Base-by-base conservation (phyloP, 306 rosid species). In the Cucurbita moschata region DNA sequence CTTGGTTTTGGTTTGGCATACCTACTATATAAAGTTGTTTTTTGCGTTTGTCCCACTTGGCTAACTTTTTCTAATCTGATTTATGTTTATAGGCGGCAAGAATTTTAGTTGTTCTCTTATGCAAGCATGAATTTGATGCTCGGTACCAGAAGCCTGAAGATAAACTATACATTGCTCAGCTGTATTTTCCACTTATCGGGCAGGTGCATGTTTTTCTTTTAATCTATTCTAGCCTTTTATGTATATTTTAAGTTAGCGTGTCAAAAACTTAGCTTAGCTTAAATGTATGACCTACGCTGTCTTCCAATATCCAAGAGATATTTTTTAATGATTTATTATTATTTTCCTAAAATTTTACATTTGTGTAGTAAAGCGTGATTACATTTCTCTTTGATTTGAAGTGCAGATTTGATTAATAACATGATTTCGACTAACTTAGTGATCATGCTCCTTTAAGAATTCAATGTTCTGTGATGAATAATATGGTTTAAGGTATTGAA, bases 81-180 rank as follows among this genome's bases (percentile, higher is more conserved):
- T 64, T n/a, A 19, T 79, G 55, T 72, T 71, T 83, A 74, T 65
- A 94, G 98, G 98, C 96, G 6, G 98, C 98, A 72, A 90, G 98
- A 86, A 81, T 89, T 71, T 76, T 94, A 81, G 98, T 94, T 69
- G 96, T 94, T 82, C 92, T 94, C 77, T 64, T 94, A 79, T 94
- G 98, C 88, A 94, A 94, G 82, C 98, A 94, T 79, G 98, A 89
- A 82, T 94, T 90, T 87, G 98, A 94, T 90, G 87, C 89, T 77
- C 88, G 98, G 82, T 94, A 94, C 88, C 98, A 94, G 78, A 94
- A 94, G 86, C 89, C 90, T 78, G 98, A 94, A 87, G 98, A 94
- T 83, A 94, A 91, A 76, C 82, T 94, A 71, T 94, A 94, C 78
- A 94, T 94, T 79, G 98, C 98, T 51, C 98, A 94, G 86, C 90